Percentiles rank a stretch among this genome's conserved stretches.
These are phyloP conservation scores for Kwoniella sp. DNA, from an alignment of 768 basidiomycete genomes.

Conservation along the genomic window DNA sequence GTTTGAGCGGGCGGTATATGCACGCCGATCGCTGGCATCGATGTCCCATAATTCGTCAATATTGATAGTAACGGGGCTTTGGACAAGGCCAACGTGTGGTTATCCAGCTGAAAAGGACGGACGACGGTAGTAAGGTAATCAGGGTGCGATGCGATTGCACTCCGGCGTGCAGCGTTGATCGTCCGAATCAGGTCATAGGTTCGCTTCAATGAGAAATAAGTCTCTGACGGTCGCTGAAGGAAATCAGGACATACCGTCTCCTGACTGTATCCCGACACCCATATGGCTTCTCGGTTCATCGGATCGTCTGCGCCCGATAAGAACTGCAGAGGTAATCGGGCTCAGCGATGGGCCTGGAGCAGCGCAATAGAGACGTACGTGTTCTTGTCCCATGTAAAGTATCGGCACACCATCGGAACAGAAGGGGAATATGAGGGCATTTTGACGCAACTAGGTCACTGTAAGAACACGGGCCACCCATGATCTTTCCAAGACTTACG, in stretches of 20 bases:
- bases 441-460: slow-evolving; percentile 48
- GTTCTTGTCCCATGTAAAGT: slow-evolving; percentile 46
- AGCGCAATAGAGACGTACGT: slow-evolving; percentile 24
- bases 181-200: slow-evolving; percentile 26
- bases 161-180: slow-evolving; percentile 38
- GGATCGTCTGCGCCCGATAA: slow-evolving; percentile 47
- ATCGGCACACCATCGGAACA: slow-evolving; percentile 51
- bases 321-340: slow-evolving; percentile 14
- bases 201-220: slow-evolving; percentile 2
- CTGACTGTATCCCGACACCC: slow-evolving; percentile 30
- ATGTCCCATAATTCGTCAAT: slow-evolving; percentile 41
- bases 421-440: slow-evolving; percentile 50
- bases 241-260: slow-evolving; percentile 15
- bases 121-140: slow-evolving; percentile 34
- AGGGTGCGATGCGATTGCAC: slow-evolving; percentile 27
- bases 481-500: slow-evolving; percentile 14
- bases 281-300: slow-evolving; percentile 48
- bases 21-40: slow-evolving; percentile 18
- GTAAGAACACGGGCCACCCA: not conserved
- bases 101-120: slow-evolving; percentile 22
- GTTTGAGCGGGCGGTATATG: slow-evolving; percentile 24
- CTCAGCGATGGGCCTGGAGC: not conserved
- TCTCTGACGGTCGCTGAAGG: not conserved
- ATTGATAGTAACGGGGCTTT: slow-evolving; percentile 44
- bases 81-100: slow-evolving; percentile 34